Conservation (phyloP, 164 flowering plant genomes). For the Aristolochia fimbriata region DNA sequence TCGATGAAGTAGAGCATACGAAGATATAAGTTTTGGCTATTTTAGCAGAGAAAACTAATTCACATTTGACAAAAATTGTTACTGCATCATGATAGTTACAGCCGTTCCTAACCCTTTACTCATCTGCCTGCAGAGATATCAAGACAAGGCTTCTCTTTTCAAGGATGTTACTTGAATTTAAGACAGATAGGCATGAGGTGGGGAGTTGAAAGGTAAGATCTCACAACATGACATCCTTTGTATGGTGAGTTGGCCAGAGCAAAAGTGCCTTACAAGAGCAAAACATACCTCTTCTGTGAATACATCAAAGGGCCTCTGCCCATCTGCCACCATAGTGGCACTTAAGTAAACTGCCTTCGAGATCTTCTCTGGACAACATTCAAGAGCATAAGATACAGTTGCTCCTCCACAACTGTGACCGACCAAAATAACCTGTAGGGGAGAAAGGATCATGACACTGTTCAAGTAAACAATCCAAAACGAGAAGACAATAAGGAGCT, state of each 20-base stretch:
- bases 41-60: too few relatives aligned
- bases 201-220: too few relatives aligned
- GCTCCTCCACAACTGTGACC: conserved; percentile 98
- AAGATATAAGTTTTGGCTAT: too few relatives aligned
- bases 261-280: neutral
- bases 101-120: too few relatives aligned
- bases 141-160: too few relatives aligned
- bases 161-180: too few relatives aligned
- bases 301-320: conserved; percentile 86
- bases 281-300: conserved; percentile 75
- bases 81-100: too few relatives aligned
- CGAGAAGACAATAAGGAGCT: neutral
- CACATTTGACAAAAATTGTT: too few relatives aligned
- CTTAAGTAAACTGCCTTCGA: conserved; percentile 81
- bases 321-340: conserved; percentile 85
- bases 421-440: conserved; percentile 76
- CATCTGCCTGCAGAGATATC: too few relatives aligned
- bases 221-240: too few relatives aligned
- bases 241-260: too few relatives aligned
- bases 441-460: neutral
- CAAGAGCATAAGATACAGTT: conserved; percentile 81
- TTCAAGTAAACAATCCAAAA: neutral
- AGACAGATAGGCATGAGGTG: too few relatives aligned
- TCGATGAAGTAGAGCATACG: neutral
- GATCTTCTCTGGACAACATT: conserved; percentile 60